These are phyloP conservation scores for Dorcoceras hygrometricum DNA, from an alignment of 257 asterid genomes.

Conservation along the genomic window DNA sequence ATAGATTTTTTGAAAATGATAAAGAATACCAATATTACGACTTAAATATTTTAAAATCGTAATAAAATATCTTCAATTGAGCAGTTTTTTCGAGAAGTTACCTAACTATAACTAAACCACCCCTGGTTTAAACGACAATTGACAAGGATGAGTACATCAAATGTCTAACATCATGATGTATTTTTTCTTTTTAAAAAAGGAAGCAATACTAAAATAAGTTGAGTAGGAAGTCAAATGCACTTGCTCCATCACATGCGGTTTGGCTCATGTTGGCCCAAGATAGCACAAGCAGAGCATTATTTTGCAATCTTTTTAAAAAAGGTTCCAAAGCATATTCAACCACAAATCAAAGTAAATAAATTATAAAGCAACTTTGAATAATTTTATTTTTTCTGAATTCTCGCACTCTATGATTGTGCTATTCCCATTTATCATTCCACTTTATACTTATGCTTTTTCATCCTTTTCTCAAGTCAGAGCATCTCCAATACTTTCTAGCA, in stretches of 20 bases:
- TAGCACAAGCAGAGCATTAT: background rate
- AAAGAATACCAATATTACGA: no score
- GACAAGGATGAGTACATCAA: background rate
- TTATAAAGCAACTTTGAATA: background rate
- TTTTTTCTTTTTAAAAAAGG: no score
- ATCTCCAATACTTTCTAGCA: background rate
- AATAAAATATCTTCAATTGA: no score
- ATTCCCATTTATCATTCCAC: background rate
- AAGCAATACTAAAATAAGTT: background rate
- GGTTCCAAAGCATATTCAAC: background rate
- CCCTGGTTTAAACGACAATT: background rate
- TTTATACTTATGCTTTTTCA: background rate
- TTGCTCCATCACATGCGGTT: background rate
- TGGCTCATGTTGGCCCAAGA: background rate
- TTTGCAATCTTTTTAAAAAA: background rate
- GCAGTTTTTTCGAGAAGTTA: no score
- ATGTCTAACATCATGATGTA: background rate
- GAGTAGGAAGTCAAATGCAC: background rate
- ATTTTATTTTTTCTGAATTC: no score
- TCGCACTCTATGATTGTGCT: background rate
- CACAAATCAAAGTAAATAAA: background rate
- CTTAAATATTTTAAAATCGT: no score
- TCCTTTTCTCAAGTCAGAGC: background rate
- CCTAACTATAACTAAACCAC: background rate
- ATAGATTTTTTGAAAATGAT: no score